A percentile compares a stretch with the other conserved stretches of the same genome.
Conservation (phyloP, 306 rosid species). For the Fragaria iinumae region DNA sequence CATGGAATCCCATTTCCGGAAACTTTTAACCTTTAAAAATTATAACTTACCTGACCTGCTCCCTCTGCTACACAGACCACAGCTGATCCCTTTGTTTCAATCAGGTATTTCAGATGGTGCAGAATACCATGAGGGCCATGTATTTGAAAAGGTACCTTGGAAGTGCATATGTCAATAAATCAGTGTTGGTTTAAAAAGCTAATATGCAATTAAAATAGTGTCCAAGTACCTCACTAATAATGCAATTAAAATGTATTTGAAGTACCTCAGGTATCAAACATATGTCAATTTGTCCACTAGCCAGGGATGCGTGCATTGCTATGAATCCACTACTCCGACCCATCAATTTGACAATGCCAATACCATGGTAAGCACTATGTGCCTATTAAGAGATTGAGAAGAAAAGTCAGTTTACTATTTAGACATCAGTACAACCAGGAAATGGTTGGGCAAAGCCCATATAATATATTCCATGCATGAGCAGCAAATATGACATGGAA, state of each 20-base stretch:
- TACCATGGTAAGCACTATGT: slow-evolving; percentile 96
- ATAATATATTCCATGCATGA: slow-evolving; percentile 2
- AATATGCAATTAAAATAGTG: slow-evolving; percentile 5
- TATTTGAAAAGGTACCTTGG: slow-evolving; percentile 68
- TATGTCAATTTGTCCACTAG: slow-evolving; percentile 95
- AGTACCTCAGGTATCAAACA: slow-evolving; percentile 96
- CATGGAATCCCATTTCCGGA: background rate
- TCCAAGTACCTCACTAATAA: slow-evolving; percentile 52
- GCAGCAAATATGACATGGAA: slow-evolving; percentile 1
- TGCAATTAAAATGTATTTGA: slow-evolving; percentile 16
- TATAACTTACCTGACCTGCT: slow-evolving; percentile 84
- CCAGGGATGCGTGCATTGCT: slow-evolving; percentile 94
- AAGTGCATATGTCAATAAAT: slow-evolving; percentile 32
- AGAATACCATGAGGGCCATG: slow-evolving; percentile 90
- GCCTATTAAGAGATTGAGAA: slow-evolving; percentile 55
- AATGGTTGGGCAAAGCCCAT: background rate
- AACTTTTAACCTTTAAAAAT: background rate
- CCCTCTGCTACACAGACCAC: slow-evolving; percentile 95
- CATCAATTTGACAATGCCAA: slow-evolving; percentile 95
- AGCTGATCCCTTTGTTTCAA: slow-evolving; percentile 94
- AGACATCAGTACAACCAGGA: background rate
- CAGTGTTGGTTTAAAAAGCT: slow-evolving; percentile 13
- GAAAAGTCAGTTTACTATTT: slow-evolving; percentile 26
- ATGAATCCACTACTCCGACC: slow-evolving; percentile 99
- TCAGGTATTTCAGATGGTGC: slow-evolving; percentile 76